Evolutionary conservation across 257 asterid genomes (phyloP).

Genomic region (Solanum sejunctum): DNA sequence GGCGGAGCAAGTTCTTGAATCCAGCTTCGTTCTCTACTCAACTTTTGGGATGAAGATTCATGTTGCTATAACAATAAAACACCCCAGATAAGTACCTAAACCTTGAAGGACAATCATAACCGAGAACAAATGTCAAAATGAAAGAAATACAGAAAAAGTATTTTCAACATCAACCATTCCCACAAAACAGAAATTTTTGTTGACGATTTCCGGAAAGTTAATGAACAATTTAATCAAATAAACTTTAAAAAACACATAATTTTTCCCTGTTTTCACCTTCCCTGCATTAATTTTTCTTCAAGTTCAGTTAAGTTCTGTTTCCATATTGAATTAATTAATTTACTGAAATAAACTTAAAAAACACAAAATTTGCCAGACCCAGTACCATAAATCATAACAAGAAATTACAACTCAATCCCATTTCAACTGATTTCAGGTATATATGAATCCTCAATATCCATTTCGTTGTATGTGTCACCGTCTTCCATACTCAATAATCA

Average conservation of each 20-base stretch:
- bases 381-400: background rate
- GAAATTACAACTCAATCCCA: background rate
- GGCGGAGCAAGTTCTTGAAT: slow-evolving; percentile 41
- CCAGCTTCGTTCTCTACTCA: slow-evolving; percentile 48
- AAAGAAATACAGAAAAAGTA: background rate
- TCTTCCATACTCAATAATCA: background rate
- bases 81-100: slow-evolving; percentile 13
- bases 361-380: background rate
- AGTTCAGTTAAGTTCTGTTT: background rate
- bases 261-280: background rate
- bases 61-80: slow-evolving; percentile 47
- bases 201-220: background rate
- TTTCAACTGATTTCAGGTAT: background rate
- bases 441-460: background rate
- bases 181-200: background rate
- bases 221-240: background rate
- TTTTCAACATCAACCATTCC: background rate
- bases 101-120: background rate
- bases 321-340: background rate
- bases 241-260: background rate
- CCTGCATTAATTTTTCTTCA: background rate
- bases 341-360: background rate
- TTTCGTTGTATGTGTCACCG: background rate
- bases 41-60: slow-evolving; percentile 47
- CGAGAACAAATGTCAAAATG: background rate